These are phyloP conservation scores for Hanseniaspora lindneri DNA, from an alignment of 805 yeast genomes.

Conservation along the genomic window DNA sequence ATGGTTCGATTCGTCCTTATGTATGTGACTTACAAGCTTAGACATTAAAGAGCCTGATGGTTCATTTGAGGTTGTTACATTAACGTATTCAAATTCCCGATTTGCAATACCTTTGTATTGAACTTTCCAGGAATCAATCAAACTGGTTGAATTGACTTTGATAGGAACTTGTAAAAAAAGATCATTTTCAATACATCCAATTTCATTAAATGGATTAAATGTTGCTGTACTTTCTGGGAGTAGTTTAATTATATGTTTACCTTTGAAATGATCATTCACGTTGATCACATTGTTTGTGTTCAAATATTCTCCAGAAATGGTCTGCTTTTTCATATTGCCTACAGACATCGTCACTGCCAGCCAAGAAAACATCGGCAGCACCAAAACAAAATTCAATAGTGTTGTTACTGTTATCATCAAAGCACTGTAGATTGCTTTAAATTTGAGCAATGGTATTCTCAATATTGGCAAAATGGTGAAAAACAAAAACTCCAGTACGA, in stretches of 20 bases:
- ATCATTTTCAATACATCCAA: conserved; percentile 45
- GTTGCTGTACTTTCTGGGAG: conserved; percentile 83
- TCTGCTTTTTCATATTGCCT: conserved; percentile 37
- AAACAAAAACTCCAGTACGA: conserved; percentile 58
- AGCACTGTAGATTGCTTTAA: conserved; percentile 45
- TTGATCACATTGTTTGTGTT: conserved; percentile 23
- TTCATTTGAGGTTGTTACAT: conserved; percentile 10
- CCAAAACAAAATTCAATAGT: conserved; percentile 37
- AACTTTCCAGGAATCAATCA: conserved; percentile 55
- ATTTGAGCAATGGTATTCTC: conserved; percentile 62
- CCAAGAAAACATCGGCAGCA: conserved; percentile 41
- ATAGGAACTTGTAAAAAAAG: conserved; percentile 43
- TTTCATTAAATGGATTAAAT: conserved; percentile 60
- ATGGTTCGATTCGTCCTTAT: neutral
- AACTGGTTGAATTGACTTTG: conserved; percentile 66
- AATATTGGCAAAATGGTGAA: conserved; percentile 61
- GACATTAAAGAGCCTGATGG: neutral
- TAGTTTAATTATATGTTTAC: conserved; percentile 73
- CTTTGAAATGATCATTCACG: conserved; percentile 52
- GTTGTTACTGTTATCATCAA: conserved; percentile 38
- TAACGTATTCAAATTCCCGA: conserved; percentile 9
- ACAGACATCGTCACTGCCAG: conserved; percentile 36
- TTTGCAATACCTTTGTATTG: conserved; percentile 43
- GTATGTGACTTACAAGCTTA: neutral
- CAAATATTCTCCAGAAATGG: conserved; percentile 40